These are phyloP conservation scores for Epichloe sp. DNA, from an alignment of 2,329 filamentous ascomycete genomes.

Conservation along the genomic window DNA sequence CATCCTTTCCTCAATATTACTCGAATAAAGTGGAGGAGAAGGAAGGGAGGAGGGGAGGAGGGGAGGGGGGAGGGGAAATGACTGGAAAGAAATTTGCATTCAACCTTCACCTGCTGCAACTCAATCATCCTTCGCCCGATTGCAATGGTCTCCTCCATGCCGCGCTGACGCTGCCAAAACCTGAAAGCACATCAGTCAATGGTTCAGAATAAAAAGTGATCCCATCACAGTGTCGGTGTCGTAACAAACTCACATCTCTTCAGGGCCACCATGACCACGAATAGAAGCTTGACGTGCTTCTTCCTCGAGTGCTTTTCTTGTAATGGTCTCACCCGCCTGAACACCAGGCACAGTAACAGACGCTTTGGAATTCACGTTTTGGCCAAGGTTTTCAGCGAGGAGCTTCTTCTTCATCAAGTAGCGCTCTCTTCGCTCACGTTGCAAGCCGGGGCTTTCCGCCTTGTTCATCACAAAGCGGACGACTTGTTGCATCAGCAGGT, in stretches of 20 bases:
- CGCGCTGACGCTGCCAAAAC: conserved; percentile 50
- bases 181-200: conserved; percentile 18
- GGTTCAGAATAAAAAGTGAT: neutral
- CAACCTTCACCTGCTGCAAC: conserved; percentile 24
- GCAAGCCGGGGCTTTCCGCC: conserved; percentile 72
- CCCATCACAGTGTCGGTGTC: neutral
- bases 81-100: neutral
- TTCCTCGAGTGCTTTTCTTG: conserved; percentile 50
- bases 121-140: conserved; percentile 42
- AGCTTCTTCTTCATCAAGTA: conserved; percentile 70
- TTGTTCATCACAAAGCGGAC: conserved; percentile 64
- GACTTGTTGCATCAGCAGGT: conserved; percentile 61
- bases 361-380: conserved; percentile 37
- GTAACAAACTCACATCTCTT: conserved; percentile 31
- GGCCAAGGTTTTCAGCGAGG: conserved; percentile 57
- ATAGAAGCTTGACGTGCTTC: conserved; percentile 40
- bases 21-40: too few relatives aligned
- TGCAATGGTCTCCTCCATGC: conserved; percentile 43
- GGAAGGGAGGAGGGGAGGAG: too few relatives aligned
- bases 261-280: conserved; percentile 34
- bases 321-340: conserved; percentile 48
- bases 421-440: conserved; percentile 71
- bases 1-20: neutral
- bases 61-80: neutral
- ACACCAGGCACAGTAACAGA: conserved; percentile 28